These are phyloP conservation scores for Elsinoe australis DNA, from an alignment of 2,329 filamentous ascomycete species.

Conservation along the genomic window DNA sequence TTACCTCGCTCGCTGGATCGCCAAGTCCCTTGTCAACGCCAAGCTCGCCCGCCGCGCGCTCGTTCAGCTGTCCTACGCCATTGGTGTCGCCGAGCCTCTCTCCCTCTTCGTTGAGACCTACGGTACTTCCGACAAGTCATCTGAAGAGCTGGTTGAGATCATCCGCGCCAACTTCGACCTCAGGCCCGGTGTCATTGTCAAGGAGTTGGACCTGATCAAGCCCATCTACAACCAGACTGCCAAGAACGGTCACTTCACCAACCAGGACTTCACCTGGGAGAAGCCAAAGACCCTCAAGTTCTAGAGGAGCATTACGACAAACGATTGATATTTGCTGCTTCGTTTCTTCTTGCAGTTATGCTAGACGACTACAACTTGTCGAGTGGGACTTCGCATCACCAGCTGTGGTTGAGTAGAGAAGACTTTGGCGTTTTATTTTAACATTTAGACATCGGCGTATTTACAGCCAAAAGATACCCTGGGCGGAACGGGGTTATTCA, in stretches of 20 bases:
- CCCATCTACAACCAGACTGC: constrained; percentile 98
- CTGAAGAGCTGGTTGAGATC: constrained; percentile 90
- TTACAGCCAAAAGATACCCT: constrained; percentile 19
- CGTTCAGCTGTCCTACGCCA: constrained; percentile 98
- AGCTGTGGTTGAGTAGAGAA: constrained; percentile 7
- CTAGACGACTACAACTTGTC: constrained; percentile 6
- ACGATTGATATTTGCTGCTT: constrained; percentile 11
- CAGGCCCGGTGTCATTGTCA: constrained; percentile 95
- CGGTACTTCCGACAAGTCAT: constrained; percentile 82
- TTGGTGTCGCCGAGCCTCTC: constrained; percentile 94
- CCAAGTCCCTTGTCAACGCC: constrained; percentile 90
- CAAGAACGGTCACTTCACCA: constrained; percentile 99
- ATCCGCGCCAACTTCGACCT: constrained; percentile 96
- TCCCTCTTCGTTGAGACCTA: constrained; percentile 98
- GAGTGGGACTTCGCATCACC: constrained; percentile 16
- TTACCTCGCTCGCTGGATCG: constrained; percentile 96
- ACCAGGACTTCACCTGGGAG: constrained; percentile 98
- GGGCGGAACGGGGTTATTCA: constrained; percentile 22
- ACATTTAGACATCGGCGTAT: constrained; percentile 11
- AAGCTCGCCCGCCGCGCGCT: constrained; percentile 85
- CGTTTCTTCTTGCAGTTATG: constrained; percentile 11
- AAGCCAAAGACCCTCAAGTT: constrained; percentile 51
- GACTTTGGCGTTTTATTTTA: constrained; percentile 10
- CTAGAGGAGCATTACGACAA: background rate
- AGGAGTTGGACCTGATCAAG: constrained; percentile 87